Conservation (phyloP, 2,329 filamentous ascomycete species). For the Celoporthe dispersa region DNA sequence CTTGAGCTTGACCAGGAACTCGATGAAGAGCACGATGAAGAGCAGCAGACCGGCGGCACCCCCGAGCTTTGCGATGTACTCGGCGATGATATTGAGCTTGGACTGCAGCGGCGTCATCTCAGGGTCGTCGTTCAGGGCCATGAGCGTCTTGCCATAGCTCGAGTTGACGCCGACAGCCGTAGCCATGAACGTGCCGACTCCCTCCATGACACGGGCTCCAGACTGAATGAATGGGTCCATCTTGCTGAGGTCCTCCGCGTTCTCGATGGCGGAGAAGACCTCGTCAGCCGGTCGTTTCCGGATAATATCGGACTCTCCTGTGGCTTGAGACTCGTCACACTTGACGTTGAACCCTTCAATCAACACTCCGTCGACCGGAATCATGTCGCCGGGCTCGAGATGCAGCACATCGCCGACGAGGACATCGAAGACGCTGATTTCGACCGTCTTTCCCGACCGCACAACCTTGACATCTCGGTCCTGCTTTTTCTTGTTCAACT, state of each 20-base stretch:
- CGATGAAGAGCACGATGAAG: conserved; percentile 84
- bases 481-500: conserved; percentile 79
- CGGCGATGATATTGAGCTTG: conserved; percentile 75
- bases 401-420: conserved; percentile 72
- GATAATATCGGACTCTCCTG: conserved; percentile 78
- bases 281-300: conserved; percentile 70
- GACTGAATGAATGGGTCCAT: conserved; percentile 87
- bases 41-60: conserved; percentile 77
- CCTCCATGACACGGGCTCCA: conserved; percentile 77
- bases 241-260: conserved; percentile 68
- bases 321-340: conserved; percentile 78
- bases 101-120: conserved; percentile 78
- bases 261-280: conserved; percentile 71
- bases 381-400: conserved; percentile 75
- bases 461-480: conserved; percentile 74
- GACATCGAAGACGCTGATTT: conserved; percentile 72
- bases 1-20: conserved; percentile 74
- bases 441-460: conserved; percentile 70
- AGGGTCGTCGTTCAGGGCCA: conserved; percentile 73
- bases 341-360: conserved; percentile 76
- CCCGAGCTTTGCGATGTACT: conserved; percentile 78
- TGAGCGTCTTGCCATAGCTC: conserved; percentile 75
- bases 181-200: conserved; percentile 74
- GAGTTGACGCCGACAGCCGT: conserved; percentile 76
- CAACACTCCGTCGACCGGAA: conserved; percentile 74